Evolutionary conservation across 208 protist genomes (phyloP).

Genomic region (Trypanosomatidae sp.): DNA sequence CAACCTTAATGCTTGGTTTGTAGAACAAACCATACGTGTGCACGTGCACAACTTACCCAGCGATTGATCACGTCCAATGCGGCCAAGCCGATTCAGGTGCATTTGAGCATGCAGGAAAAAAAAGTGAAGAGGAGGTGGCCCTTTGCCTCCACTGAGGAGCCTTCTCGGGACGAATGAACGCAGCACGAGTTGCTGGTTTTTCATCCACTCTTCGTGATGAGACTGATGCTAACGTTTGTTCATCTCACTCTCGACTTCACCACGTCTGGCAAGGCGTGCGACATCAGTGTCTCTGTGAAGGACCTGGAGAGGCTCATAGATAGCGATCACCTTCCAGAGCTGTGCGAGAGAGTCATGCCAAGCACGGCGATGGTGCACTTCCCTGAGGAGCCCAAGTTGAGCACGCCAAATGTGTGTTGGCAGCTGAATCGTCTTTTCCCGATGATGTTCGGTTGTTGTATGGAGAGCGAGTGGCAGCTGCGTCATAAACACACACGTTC

Average conservation of each 20-base stretch:
- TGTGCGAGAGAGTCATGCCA: slow-evolving; percentile 18
- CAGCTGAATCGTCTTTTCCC: neutral
- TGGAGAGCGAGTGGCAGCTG: neutral
- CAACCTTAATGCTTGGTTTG: neutral
- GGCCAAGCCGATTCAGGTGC: neutral
- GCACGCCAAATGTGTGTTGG: too few relatives aligned
- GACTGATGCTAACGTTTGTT: slow-evolving; percentile 26
- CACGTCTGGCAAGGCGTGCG: slow-evolving; percentile 42
- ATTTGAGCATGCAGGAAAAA: neutral
- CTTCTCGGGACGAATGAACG: too few relatives aligned
- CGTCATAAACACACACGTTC: neutral
- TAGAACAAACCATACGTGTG: neutral
- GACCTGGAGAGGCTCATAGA: slow-evolving; percentile 34
- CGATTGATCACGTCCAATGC: neutral
- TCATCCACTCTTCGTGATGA: slow-evolving; percentile 43
- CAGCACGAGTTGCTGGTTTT: slow-evolving; percentile 32
- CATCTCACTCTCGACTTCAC: slow-evolving; percentile 37
- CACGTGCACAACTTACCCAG: neutral
- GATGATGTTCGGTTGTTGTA: neutral
- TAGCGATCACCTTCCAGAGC: slow-evolving; percentile 31
- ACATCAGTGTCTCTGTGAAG: slow-evolving; percentile 31
- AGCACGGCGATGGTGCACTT: slow-evolving; percentile 1
- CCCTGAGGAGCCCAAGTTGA: slow-evolving; percentile 9
- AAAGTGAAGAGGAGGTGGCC: neutral
- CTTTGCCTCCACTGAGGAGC: neutral